These are phyloP conservation scores for Boletus pseudo-olivaceus DNA, from an alignment of 768 basidiomycete genomes.

Conservation along the genomic window DNA sequence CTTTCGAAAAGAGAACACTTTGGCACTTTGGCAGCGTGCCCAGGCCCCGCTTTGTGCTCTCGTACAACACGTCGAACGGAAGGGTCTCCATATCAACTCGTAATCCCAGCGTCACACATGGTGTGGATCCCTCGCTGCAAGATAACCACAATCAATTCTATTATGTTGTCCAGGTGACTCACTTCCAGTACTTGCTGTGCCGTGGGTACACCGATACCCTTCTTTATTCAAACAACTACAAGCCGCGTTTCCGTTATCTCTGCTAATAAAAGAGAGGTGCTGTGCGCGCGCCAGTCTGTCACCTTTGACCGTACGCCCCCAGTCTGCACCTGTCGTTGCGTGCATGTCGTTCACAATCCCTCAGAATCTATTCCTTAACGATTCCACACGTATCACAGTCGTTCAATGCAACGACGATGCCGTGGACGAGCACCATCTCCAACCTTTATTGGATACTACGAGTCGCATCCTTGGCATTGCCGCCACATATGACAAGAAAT, in stretches of 20 bases:
- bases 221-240: not conserved
- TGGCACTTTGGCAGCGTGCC: too few species aligned
- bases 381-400: conserved; percentile 27
- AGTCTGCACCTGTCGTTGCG: not conserved
- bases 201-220: not conserved
- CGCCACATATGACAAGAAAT: conserved; percentile 37
- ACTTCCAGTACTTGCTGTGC: conserved; percentile 15
- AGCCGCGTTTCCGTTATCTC: not conserved
- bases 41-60: not conserved
- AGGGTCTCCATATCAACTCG: conserved; percentile 8
- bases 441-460: conserved; percentile 29
- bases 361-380: conserved; percentile 34
- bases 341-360: conserved; percentile 22
- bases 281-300: not conserved
- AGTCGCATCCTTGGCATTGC: conserved; percentile 38
- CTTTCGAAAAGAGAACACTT: too few species aligned
- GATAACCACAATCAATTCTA: not conserved
- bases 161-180: not conserved
- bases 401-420: conserved; percentile 24
- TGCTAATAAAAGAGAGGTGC: conserved; percentile 2
- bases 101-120: not conserved
- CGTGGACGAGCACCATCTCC: conserved; percentile 23
- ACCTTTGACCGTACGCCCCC: not conserved
- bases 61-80: not conserved
- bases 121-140: not conserved